Percentiles rank a stretch among this genome's conserved stretches.
These are phyloP conservation scores for Cercophora samala DNA, from an alignment of 495 filamentous ascomycete genomes.

Conservation along the genomic window DNA sequence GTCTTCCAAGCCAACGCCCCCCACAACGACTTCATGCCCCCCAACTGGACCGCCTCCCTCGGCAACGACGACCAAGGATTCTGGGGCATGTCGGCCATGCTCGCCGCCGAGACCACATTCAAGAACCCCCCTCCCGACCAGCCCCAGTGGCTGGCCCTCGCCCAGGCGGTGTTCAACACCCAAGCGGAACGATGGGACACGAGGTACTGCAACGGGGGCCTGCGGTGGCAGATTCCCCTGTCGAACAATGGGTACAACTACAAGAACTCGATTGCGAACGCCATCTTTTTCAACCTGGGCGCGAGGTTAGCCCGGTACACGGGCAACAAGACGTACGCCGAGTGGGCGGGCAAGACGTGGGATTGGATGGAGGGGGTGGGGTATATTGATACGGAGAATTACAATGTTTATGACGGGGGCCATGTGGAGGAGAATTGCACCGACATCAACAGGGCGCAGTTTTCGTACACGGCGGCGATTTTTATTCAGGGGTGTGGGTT, in stretches of 20 bases:
- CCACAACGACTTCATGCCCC: constrained; percentile 59
- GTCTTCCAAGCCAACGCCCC: constrained; percentile 53
- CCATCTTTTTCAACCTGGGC: constrained; percentile 75
- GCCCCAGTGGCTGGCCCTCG: constrained; percentile 64
- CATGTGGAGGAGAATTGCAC: constrained; percentile 53
- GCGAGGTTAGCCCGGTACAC: constrained; percentile 71
- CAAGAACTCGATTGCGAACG: constrained; percentile 72
- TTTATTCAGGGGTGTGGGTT: constrained; percentile 62
- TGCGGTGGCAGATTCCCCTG: constrained; percentile 74
- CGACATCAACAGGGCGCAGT: constrained; percentile 53
- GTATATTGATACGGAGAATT: constrained; percentile 52
- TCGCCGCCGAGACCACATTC: constrained; percentile 63
- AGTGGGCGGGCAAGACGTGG: constrained; percentile 68
- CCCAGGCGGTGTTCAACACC: constrained; percentile 69
- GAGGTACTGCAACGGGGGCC: constrained; percentile 59
- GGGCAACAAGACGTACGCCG: constrained; percentile 69
- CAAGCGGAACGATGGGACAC: constrained; percentile 56
- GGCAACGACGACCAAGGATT: constrained; percentile 77
- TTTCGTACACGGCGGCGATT: constrained; percentile 64
- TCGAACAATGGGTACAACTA: constrained; percentile 73
- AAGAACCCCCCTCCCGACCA: constrained; percentile 49
- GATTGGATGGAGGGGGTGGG: constrained; percentile 66
- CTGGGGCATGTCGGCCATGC: constrained; percentile 66
- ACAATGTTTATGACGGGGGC: constrained; percentile 63
- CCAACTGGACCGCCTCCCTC: constrained; percentile 63